Evolutionary conservation across 352 stramenopile species (phyloP), one percentile per base, ranked within the genome.

Genomic region (Aphanomyces astaci): DNA sequence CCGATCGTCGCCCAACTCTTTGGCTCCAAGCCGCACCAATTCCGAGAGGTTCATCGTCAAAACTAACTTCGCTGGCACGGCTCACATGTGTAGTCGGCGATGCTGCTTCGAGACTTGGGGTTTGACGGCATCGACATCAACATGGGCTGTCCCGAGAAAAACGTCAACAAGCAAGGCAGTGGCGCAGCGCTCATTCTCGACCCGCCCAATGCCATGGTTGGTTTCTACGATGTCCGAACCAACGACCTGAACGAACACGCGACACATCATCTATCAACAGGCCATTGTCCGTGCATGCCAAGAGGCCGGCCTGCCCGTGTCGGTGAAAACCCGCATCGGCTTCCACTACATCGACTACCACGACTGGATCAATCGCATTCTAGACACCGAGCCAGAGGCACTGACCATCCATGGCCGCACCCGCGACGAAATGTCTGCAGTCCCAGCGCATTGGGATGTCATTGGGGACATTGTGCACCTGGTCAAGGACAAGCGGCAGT

Each of bases 121-220:
- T 94, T 94, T 66, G 83, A 94, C 54, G 83, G 83, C 53, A 90
- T 94, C 45, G 85, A 94, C 56, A 91, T 94, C 74, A 92, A 94
- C 70, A 92, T 93, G 85, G 85, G 85, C 9, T 93, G 85, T 30
- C 85, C 85, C 0, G 80, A 93, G 36, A 78, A 71, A 15, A 87
- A 89, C 48, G 83, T 93, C 5, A 90, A 84, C 71, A 90, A 89
- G 24, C 85, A 93, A 76, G 79, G 79, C 43, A 90, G 82, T 60
- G 83, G 85, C 7, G 81, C 82, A 0, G 71, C 85, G 9, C 74
- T 94, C 9, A 91, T 92, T 27, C 68, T 86, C 39, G 73, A 87
- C 30, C 83, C 85, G 9, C 55, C 74, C 28, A 72, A 89, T 30
- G 83, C 83, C 28, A 71, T 75, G 71, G 74, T n/a, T n/a, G n/a